Evolutionary conservation across 129 eudicot species (phyloP).

Genomic region (Lactuca saligna): DNA sequence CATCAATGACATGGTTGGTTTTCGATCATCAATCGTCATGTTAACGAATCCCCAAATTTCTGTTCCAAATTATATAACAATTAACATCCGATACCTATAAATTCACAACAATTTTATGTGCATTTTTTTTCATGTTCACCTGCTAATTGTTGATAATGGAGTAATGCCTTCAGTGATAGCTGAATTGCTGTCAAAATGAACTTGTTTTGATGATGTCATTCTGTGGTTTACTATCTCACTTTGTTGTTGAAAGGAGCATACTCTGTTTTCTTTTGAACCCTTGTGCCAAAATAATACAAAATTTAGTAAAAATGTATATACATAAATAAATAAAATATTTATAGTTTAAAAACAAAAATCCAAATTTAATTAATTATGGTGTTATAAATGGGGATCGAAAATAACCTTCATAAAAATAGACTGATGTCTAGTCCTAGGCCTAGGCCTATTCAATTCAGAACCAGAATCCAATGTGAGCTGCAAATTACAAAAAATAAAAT

Average conservation of each 20-base stretch:
- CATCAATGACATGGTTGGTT: background rate
- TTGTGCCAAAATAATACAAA: conserved; percentile 47
- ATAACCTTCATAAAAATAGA: conserved; percentile 53
- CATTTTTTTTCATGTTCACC: conserved; percentile 27
- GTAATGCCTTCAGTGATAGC: conserved; percentile 25
- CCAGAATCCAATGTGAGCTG: conserved; percentile 81
- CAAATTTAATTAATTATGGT: background rate
- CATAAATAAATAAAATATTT: background rate
- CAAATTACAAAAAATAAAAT: conserved; percentile 2
- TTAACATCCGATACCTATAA: background rate
- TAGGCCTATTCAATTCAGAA: conserved; percentile 30
- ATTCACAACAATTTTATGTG: background rate
- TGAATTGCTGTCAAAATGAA: conserved; percentile 13
- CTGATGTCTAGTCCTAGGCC: conserved; percentile 33
- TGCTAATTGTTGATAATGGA: conserved; percentile 33
- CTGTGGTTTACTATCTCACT: conserved; percentile 54
- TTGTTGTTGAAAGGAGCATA: conserved; percentile 51
- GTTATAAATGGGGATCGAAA: conserved; percentile 13
- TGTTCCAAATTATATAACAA: conserved; percentile 22
- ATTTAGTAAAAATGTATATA: conserved; percentile 11
- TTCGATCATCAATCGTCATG: background rate
- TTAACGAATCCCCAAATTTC: conserved; percentile 22
- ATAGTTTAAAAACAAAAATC: background rate
- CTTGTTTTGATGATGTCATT: conserved; percentile 27
- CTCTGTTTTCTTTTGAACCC: conserved; percentile 88